Percentiles rank a stretch among this genome's conserved stretches.
Conservation (phyloP, 2,329 filamentous ascomycete genomes). For the Grosmannia penicillata region DNA sequence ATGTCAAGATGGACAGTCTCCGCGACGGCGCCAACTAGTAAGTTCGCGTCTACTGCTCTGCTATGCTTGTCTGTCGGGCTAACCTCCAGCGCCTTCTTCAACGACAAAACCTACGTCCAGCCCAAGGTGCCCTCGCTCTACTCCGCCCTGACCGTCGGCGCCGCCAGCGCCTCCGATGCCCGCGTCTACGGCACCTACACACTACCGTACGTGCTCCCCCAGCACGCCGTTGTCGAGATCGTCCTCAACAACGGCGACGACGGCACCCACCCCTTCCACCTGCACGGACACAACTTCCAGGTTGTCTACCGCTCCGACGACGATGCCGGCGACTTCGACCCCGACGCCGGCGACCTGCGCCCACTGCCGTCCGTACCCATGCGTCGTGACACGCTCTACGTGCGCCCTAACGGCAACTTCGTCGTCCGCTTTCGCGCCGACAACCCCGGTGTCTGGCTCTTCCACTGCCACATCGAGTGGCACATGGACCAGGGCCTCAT, state of each 20-base stretch:
- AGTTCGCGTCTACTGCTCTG: conserved; percentile 13
- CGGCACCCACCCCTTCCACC: conserved; percentile 11
- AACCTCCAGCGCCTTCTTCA: conserved; percentile 44
- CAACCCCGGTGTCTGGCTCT: conserved; percentile 31
- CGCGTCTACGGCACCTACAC: conserved; percentile 51
- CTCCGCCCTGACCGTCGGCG: conserved; percentile 50
- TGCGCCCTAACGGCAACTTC: conserved; percentile 30
- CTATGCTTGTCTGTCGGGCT: too few relatives aligned
- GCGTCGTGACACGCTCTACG: conserved; percentile 28
- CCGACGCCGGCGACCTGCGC: conserved; percentile 24
- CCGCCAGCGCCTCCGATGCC: conserved; percentile 41
- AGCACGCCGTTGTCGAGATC: conserved; percentile 55
- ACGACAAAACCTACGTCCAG: conserved; percentile 58
- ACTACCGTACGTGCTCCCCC: conserved; percentile 51
- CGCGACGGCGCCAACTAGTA: conserved; percentile 54
- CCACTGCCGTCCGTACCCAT: conserved; percentile 41
- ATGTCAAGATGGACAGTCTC: conserved; percentile 52
- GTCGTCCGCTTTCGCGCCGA: conserved; percentile 35
- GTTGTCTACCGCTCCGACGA: conserved; percentile 43
- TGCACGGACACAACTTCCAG: conserved; percentile 12
- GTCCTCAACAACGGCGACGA: conserved; percentile 28
- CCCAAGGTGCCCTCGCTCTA: conserved; percentile 72
- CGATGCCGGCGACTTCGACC: conserved; percentile 39
- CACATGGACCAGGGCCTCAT: conserved; percentile 33
- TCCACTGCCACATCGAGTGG: conserved; percentile 41